Percentiles rank a stretch among this genome's conserved stretches.
Conservation (phyloP, 106 monocot species). For the Platanthera zijinensis region DNA sequence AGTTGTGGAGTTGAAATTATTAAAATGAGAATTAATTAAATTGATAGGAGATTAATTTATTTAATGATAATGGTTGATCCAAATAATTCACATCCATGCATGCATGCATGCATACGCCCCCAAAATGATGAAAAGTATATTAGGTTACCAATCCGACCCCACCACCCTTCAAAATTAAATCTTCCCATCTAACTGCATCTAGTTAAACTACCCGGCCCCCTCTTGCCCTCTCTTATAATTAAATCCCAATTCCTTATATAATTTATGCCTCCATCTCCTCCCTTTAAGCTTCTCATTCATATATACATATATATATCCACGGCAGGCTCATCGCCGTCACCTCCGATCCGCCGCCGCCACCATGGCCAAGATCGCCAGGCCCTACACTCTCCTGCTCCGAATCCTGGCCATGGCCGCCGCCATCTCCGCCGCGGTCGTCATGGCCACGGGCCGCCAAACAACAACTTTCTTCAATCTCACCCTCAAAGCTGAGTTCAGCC, state of each 20-base stretch:
- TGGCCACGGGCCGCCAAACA: conserved; percentile 52
- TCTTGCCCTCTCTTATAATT: not conserved
- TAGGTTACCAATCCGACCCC: conserved; percentile 1
- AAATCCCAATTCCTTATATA: too few relatives aligned
- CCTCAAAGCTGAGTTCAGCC: conserved; percentile 46
- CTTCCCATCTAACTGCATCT: not conserved
- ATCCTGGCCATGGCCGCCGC: conserved; percentile 35
- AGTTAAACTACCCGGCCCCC: not conserved
- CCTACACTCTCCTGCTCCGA: conserved; percentile 22
- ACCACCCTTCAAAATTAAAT: not conserved
- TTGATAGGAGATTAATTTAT: too few relatives aligned
- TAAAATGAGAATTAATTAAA: too few relatives aligned
- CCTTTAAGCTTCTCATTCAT: not conserved
- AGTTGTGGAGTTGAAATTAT: too few relatives aligned
- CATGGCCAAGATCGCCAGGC: conserved; percentile 24
- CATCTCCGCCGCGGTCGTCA: conserved; percentile 35
- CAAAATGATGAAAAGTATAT: too few relatives aligned
- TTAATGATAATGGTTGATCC: too few relatives aligned
- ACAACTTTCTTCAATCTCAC: conserved; percentile 29
- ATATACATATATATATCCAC: not conserved
- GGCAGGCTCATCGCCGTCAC: not conserved
- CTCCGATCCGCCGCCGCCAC: too few relatives aligned
- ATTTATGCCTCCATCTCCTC: too few relatives aligned
- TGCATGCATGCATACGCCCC: too few relatives aligned
- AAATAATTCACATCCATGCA: too few relatives aligned